Conservation (phyloP, 441 rosid genomes). For the Bocquillonia castaneifolia region DNA sequence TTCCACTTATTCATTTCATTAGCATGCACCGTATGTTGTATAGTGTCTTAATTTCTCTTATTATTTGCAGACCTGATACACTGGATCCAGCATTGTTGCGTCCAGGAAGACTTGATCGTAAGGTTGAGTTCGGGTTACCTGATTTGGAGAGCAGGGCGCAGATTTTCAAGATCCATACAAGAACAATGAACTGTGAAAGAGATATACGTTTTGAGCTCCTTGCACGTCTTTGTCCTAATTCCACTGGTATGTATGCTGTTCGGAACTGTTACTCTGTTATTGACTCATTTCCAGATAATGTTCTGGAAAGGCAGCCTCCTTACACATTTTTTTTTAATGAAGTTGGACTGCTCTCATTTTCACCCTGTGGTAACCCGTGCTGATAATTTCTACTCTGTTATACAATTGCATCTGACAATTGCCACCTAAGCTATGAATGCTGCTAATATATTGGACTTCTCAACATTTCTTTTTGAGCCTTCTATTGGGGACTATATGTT, state of each 20-base stretch:
- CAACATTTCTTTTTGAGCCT: neutral
- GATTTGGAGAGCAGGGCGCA: conserved; percentile 90
- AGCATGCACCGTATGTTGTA: neutral
- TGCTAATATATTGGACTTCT: neutral
- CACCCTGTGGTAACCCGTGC: neutral
- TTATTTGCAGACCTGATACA: conserved; percentile 68
- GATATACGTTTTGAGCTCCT: conserved; percentile 88
- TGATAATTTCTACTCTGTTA: neutral
- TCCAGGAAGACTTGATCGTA: conserved; percentile 91
- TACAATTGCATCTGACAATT: neutral
- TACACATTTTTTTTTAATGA: neutral
- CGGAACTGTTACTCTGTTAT: neutral
- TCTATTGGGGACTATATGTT: neutral
- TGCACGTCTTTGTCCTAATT: conserved; percentile 93
- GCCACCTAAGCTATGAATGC: neutral
- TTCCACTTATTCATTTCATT: neutral
- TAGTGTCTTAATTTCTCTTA: neutral
- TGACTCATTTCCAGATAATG: neutral
- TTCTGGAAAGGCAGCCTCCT: neutral
- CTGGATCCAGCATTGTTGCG: conserved; percentile 88
- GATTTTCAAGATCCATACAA: conserved; percentile 88
- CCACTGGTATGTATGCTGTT: conserved; percentile 50
- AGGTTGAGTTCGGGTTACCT: conserved; percentile 94
- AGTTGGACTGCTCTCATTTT: neutral
- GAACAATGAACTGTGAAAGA: conserved; percentile 93